phyloP scores from a whole-genome alignment of 305 asterid species.

The Fraxinus paxiana region DNA sequence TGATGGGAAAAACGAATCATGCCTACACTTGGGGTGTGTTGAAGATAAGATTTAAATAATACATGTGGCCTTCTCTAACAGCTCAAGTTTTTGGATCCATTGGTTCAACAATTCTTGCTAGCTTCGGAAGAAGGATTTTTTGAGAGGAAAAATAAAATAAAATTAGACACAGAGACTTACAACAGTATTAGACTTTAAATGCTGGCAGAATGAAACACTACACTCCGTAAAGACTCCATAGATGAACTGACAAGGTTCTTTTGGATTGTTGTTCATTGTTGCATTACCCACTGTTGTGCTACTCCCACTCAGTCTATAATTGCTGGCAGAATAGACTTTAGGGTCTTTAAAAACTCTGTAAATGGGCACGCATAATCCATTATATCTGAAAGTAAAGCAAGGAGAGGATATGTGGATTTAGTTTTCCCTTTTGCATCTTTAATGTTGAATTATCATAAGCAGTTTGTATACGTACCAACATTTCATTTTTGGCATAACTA shows the following conservation, averaged over 20 bases:
- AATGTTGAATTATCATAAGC: neutral
- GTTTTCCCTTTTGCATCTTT: neutral
- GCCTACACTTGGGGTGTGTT: neutral
- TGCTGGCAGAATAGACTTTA: neutral
- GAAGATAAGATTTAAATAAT: neutral
- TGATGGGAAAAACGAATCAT: neutral
- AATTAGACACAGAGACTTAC: neutral
- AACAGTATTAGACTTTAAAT: neutral
- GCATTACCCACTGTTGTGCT: neutral
- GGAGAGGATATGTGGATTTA: neutral
- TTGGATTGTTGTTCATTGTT: neutral
- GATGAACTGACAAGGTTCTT: neutral
- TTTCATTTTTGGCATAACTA: neutral
- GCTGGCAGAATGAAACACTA: neutral
- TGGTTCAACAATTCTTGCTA: neutral
- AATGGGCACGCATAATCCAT: neutral
- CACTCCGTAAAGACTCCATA: neutral
- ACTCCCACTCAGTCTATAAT: neutral
- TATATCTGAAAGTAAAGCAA: neutral
- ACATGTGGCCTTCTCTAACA: neutral
- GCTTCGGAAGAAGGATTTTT: neutral
- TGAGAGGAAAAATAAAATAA: neutral
- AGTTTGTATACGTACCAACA: neutral
- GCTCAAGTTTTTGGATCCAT: neutral
- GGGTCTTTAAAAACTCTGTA: neutral